Evolutionary conservation across 805 yeast genomes (phyloP).

Genomic region (Cyberlindnera euphorbiae): DNA sequence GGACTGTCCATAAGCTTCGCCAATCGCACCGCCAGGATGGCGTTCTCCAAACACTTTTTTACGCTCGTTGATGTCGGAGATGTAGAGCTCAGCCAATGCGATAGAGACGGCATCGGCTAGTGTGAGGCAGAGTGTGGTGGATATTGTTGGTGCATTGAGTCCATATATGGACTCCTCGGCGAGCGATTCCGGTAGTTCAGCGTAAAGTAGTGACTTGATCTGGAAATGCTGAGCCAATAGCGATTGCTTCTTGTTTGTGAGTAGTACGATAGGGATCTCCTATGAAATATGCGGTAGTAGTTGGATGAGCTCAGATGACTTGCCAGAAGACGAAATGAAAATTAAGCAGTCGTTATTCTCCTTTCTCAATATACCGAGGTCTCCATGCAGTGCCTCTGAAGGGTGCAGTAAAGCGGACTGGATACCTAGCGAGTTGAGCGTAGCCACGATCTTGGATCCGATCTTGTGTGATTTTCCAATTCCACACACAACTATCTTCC

Average conservation of each 20-base stretch:
- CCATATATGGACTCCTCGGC: slow-evolving; percentile 64
- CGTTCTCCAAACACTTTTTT: slow-evolving; percentile 56
- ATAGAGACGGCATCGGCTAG: slow-evolving; percentile 76
- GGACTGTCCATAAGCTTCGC: slow-evolving; percentile 37
- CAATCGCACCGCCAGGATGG: slow-evolving; percentile 94
- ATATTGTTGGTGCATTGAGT: slow-evolving; percentile 80
- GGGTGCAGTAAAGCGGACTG: slow-evolving; percentile 72
- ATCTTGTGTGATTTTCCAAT: slow-evolving; percentile 84
- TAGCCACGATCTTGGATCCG: slow-evolving; percentile 74
- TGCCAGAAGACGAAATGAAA: slow-evolving; percentile 75
- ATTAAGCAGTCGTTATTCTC: slow-evolving; percentile 53
- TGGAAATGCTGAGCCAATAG: slow-evolving; percentile 47
- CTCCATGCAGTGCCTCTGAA: slow-evolving; percentile 87
- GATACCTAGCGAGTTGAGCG: slow-evolving; percentile 73
- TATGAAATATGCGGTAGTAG: slow-evolving; percentile 48
- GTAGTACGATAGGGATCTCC: slow-evolving; percentile 49
- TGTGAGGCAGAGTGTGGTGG: slow-evolving; percentile 72
- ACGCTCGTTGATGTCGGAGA: slow-evolving; percentile 50
- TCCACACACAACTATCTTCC: slow-evolving; percentile 74
- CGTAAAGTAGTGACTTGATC: slow-evolving; percentile 49
- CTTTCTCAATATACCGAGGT: slow-evolving; percentile 64
- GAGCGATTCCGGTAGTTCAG: slow-evolving; percentile 53
- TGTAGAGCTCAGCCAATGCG: slow-evolving; percentile 65
- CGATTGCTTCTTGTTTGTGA: slow-evolving; percentile 61
- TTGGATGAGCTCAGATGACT: slow-evolving; percentile 66